Evolutionary conservation across 1,284 basidiomycete species (phyloP), one percentile per base, ranked within the genome.

Genomic region (Gomphus sp.): DNA sequence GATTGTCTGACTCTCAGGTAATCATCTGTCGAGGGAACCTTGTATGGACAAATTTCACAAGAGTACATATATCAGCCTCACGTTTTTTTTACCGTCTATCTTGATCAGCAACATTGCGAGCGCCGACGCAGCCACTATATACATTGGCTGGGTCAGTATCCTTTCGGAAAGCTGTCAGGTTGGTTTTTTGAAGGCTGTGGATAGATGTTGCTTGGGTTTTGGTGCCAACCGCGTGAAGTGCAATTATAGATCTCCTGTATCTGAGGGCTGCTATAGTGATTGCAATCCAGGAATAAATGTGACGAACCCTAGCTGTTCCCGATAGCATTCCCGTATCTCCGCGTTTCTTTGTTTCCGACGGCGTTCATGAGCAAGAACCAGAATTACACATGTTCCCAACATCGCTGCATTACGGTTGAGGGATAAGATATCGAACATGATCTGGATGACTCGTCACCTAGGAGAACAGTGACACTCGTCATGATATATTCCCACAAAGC

Each of bases 241-340:
- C 70, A 37, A 75, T 70, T 57, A 76, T 73, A 14, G 72, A 69
- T 16, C 63, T 64, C 31, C 70, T 66, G 49, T 70, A 63, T 53
- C 69, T 68, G 36, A 22, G 50, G 44, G 58, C 25, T 25, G 39
- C 18, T 12, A 48, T 39, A 36, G 52, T 43, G n/a, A 14, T 49
- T 47, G 25, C 51, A 22, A 18, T 2, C 44, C 18, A 6, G n/a
- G 16, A 45, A 45, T n/a, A 45, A 45, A 18, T 45, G 25, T 57
- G 22, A 60, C 68, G n/a, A 49, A 81, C 80, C 73, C 76, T 25
- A 77, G 71, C 64, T 84, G 82, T 63, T 84, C 80, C 41, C 76
- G 69, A 61, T 80, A 83, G 64, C 83, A 84, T 37, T 80, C 77
- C 45, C 74, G 69, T 36, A 82, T 66, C 61, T 80, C 77, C 51